Conservation (phyloP, 306 rosid species). For the Spatholobus suberectus region DNA sequence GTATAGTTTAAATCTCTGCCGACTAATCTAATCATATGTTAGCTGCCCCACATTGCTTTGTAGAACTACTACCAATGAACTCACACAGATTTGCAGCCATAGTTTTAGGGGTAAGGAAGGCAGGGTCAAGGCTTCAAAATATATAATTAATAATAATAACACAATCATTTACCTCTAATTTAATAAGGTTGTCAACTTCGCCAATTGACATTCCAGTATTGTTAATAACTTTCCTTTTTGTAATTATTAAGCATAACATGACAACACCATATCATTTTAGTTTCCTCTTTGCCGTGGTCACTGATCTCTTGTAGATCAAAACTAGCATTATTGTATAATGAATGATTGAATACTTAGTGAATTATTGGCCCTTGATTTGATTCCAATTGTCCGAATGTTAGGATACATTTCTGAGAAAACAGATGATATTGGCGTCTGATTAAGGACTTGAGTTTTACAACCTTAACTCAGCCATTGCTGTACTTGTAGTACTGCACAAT, state of each 20-base stretch:
- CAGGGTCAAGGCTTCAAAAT: constrained; percentile 47
- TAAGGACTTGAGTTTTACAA: constrained; percentile 41
- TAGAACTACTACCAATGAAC: constrained; percentile 41
- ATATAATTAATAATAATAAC: constrained; percentile 34
- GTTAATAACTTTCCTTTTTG: not conserved
- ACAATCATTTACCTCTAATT: constrained; percentile 41
- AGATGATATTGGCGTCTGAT: constrained; percentile 48
- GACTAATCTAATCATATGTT: constrained; percentile 56
- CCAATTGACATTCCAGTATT: constrained; percentile 33
- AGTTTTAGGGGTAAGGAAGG: constrained; percentile 65
- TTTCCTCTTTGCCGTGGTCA: constrained; percentile 33
- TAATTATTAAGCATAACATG: constrained; percentile 40
- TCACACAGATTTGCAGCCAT: constrained; percentile 59
- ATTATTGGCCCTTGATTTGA: constrained; percentile 57
- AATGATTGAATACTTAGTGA: constrained; percentile 37
- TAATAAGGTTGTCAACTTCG: constrained; percentile 60
- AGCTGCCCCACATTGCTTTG: constrained; percentile 49
- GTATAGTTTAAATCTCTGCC: constrained; percentile 65
- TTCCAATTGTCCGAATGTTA: constrained; percentile 70
- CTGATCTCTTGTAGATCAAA: constrained; percentile 45
- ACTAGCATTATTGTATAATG: constrained; percentile 43
- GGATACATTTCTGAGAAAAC: constrained; percentile 56
- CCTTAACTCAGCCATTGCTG: constrained; percentile 53
- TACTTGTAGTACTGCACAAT: constrained; percentile 64
- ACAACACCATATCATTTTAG: constrained; percentile 11